A percentile compares a stretch with the other conserved stretches of the same genome.
Conservation (phyloP, 2,329 filamentous ascomycete species). For the Trichoderma afroharzianum region DNA sequence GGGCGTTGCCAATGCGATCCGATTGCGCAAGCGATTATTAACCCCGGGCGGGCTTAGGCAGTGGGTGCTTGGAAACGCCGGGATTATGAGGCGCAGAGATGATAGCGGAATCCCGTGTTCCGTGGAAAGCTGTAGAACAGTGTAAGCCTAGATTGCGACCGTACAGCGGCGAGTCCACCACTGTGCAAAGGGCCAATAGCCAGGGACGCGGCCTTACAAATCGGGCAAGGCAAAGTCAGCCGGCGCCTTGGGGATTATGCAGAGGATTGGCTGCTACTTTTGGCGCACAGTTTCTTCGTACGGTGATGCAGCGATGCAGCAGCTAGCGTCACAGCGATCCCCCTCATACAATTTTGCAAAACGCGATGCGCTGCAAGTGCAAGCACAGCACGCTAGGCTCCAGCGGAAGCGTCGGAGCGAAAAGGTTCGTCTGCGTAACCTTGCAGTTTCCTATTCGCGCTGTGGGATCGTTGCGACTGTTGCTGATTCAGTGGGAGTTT, state of each 20-base stretch:
- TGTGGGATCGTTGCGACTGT: background rate
- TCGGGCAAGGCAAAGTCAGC: background rate
- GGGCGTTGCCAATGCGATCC: background rate
- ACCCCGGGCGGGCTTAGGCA: slow-evolving; percentile 10
- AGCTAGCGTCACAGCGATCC: background rate
- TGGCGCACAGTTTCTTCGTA: background rate
- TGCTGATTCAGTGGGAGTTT: background rate
- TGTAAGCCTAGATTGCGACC: slow-evolving; percentile 2
- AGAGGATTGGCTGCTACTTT: background rate
- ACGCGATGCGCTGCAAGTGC: background rate
- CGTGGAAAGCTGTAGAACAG: slow-evolving; percentile 8
- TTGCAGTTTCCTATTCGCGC: slow-evolving; percentile 2
- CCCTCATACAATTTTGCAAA: background rate
- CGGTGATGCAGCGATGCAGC: background rate
- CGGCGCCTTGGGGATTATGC: background rate
- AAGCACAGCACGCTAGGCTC: background rate
- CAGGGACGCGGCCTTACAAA: background rate
- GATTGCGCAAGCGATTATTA: slow-evolving; percentile 8
- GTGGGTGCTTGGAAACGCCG: background rate
- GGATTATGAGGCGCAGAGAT: background rate
- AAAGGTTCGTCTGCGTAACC: background rate
- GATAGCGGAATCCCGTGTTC: slow-evolving; percentile 2
- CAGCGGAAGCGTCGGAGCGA: slow-evolving; percentile 14
- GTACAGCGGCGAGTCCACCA: background rate
- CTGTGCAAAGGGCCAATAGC: background rate